Base-by-base conservation (phyloP, 75 land plant genomes). In the Chamaecyparis obtusa region DNA sequence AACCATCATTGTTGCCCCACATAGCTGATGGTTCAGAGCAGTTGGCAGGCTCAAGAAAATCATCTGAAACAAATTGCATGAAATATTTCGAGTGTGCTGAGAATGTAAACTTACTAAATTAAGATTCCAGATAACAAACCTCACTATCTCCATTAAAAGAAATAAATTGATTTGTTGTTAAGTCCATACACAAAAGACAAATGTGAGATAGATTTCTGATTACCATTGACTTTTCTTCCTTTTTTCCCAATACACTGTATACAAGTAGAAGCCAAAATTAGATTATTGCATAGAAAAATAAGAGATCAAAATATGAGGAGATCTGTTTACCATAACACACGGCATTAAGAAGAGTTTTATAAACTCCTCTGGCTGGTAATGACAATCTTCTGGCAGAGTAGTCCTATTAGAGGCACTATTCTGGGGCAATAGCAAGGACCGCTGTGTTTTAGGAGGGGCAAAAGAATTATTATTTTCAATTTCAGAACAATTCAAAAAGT, bases 371-470 rank as follows among this genome's bases (percentile, higher is more conserved):
- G 99, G 94, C 51, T 93, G 92, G 88, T 96, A 97, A 69, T 96
- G 97, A 76, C 94, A 93, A 80, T 97, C 99, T 89, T 96, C 99
- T 81, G 99, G 99, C 74, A 97, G 95, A 33, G 87, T 89, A 33
- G 90, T 92, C 83, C 89, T 93, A 44, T 87, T 83, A 83, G 92
- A 85, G 49, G 57, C 91, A 88, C 93, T 94, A 77, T 86, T 92
- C 37, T 89, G 88, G 27, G 94, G 91, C 41, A 93, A 83, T 8
- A 95, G 83, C 15, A 95, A 89, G 2, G 95, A 88, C 83, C 92
- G 92, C 69, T 86, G 89, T 82, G 94, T 93, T 56, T 88, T 90
- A n/a, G 95, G 94, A 56, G 95, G 94, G 30, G 87, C 94, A 89
- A 97, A 94, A 56, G 2, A 74, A 33, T 88, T 86, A 37, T 88